Percentiles rank a stretch among this genome's conserved stretches.
Evolutionary conservation across 331 rosid species (phyloP).

Genomic region (Quercus tomentella): DNA sequence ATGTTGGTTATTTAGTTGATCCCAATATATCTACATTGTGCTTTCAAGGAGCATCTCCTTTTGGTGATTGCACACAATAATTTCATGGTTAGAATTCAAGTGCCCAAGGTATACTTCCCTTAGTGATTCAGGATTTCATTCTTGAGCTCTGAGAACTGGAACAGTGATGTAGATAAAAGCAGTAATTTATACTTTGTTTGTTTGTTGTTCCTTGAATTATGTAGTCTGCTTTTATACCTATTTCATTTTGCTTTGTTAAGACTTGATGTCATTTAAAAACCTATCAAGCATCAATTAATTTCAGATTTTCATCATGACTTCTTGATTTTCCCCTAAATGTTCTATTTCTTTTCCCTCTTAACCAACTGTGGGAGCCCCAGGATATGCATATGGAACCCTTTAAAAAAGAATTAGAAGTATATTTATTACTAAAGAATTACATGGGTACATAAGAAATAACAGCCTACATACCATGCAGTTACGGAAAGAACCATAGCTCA

Average conservation of each 20-base stretch:
- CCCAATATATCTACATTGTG: not conserved
- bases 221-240: not conserved
- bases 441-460: too few species aligned
- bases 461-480: too few species aligned
- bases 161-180: slow-evolving; percentile 23
- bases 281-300: not conserved
- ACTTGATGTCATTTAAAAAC: not conserved
- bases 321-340: not conserved
- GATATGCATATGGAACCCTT: too few species aligned
- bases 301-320: not conserved
- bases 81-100: not conserved
- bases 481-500: too few species aligned
- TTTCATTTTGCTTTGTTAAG: not conserved
- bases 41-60: not conserved
- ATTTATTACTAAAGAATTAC: too few species aligned
- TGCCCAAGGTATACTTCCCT: not conserved
- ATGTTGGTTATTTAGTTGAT: slow-evolving; percentile 1
- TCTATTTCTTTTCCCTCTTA: not conserved
- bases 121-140: not conserved
- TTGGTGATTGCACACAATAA: slow-evolving; percentile 9
- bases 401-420: too few species aligned
- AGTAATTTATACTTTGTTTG: not conserved
- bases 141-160: not conserved
- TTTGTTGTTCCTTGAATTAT: slow-evolving; percentile 8
- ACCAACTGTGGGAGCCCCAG: not conserved